Conservation (phyloP, 441 rosid species). For the Iberis amara region DNA sequence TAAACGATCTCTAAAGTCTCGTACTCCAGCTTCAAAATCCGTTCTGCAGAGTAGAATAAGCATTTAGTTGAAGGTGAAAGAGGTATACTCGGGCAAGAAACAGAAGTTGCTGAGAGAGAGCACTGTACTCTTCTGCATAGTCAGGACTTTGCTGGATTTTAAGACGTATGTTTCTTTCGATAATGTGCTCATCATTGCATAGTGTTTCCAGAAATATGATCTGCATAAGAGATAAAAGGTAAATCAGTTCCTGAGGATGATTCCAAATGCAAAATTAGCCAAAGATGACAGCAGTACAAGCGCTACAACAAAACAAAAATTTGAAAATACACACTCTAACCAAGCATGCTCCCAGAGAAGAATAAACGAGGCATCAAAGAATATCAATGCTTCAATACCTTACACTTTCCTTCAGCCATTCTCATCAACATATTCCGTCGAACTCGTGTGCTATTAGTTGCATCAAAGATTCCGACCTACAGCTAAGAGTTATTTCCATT, state of each 20-base stretch:
- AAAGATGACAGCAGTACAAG: conserved; percentile 8
- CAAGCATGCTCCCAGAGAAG: neutral
- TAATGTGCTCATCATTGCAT: conserved; percentile 88
- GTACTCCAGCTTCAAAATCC: conserved; percentile 85
- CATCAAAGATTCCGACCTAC: conserved; percentile 98
- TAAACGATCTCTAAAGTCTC: conserved; percentile 80
- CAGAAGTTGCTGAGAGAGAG: conserved; percentile 25
- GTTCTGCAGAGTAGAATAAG: conserved; percentile 53
- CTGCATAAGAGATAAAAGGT: conserved; percentile 34
- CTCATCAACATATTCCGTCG: conserved; percentile 98
- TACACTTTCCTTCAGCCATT: conserved; percentile 99
- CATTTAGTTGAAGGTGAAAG: conserved; percentile 26
- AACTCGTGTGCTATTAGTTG: conserved; percentile 78
- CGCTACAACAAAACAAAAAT: conserved; percentile 10
- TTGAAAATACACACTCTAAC: neutral
- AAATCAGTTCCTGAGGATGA: too few relatives aligned
- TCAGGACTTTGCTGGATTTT: conserved; percentile 99
- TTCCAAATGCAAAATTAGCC: too few relatives aligned
- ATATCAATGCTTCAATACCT: conserved; percentile 44
- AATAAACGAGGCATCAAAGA: neutral
- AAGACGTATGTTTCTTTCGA: conserved; percentile 96
- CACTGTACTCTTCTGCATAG: conserved; percentile 84
- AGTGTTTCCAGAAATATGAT: conserved; percentile 95
- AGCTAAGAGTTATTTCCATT: conserved; percentile 23
- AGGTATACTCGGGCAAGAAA: conserved; percentile 19